phyloP scores from a whole-genome alignment of 352 stramenopile genomes.

The Globisporangium rhizosaccharum region DNA sequence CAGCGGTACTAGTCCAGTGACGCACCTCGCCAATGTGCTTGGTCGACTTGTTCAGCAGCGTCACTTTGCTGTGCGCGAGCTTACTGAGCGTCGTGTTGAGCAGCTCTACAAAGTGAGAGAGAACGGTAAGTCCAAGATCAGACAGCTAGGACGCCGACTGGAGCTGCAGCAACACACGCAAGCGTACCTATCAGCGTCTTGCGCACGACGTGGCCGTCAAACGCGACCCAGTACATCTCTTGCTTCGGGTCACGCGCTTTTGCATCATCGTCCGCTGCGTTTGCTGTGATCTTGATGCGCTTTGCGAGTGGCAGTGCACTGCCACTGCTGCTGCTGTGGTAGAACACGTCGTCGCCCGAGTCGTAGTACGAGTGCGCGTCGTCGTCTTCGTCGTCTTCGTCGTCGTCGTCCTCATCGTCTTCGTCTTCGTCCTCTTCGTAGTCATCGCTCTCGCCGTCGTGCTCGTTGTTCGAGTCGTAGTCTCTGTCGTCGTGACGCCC shows the following conservation, averaged over 20 bases:
- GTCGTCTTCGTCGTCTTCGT: conserved; percentile 40
- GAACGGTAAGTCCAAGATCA: too few species aligned
- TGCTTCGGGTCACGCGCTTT: conserved; percentile 14
- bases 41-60: conserved; percentile 24
- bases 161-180: not conserved
- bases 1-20: not conserved
- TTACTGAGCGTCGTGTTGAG: conserved; percentile 41
- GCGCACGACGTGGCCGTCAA: conserved; percentile 50
- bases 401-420: conserved; percentile 43
- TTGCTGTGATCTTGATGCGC: conserved; percentile 39
- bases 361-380: conserved; percentile 47
- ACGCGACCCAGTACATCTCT: conserved; percentile 66
- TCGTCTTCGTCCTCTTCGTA: conserved; percentile 17
- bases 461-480: conserved; percentile 14
- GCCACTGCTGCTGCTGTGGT: conserved; percentile 8
- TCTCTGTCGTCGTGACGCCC: conserved; percentile 4
- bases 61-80: conserved; percentile 24
- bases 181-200: conserved; percentile 72
- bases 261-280: conserved; percentile 1
- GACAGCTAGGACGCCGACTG: too few species aligned
- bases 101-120: too few species aligned
- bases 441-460: conserved; percentile 14
- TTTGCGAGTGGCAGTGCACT: conserved; percentile 30
- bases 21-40: conserved; percentile 16
- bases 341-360: conserved; percentile 43